Percentiles rank a stretch among this genome's conserved stretches.
Evolutionary conservation across 345 rosid species (phyloP).

Genomic region (Cardamine resedifolia): DNA sequence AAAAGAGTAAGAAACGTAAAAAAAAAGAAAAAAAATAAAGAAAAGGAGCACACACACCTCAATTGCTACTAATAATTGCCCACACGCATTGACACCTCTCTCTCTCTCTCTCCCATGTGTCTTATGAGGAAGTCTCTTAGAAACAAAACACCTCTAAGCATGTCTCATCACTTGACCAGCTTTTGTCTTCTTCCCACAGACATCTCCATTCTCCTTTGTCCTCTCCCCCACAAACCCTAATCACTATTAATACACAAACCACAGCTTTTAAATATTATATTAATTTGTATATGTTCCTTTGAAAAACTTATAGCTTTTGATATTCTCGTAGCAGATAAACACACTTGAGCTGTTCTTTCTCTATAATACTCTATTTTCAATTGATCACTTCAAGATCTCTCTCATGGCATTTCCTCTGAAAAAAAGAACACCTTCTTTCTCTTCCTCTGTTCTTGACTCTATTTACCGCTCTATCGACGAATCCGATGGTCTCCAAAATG

Average conservation of each 20-base stretch:
- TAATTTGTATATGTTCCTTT: background rate
- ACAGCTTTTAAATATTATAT: background rate
- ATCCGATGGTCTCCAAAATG: constrained; percentile 34
- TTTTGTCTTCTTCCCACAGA: constrained; percentile 30
- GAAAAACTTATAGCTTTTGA: constrained; percentile 49
- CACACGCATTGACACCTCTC: constrained; percentile 14
- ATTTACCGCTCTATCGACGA: constrained; percentile 69
- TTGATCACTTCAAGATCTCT: constrained; percentile 24
- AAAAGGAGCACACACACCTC: background rate
- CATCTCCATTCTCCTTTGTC: constrained; percentile 31
- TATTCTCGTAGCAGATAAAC: constrained; percentile 57
- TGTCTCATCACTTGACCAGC: constrained; percentile 29
- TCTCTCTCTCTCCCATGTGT: background rate
- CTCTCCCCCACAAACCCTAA: constrained; percentile 17
- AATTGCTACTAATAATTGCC: constrained; percentile 19
- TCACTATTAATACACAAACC: background rate
- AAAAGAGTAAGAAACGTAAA: too few relatives aligned
- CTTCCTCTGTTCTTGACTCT: constrained; percentile 76
- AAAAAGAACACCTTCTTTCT: constrained; percentile 80
- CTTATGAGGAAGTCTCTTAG: constrained; percentile 1
- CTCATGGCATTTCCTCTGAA: constrained; percentile 46
- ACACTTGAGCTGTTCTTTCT: constrained; percentile 26
- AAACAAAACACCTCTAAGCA: constrained; percentile 8
- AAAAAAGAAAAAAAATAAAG: too few relatives aligned
- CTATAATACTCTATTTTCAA: constrained; percentile 14